Evolutionary conservation across 2,329 filamentous ascomycete genomes (phyloP).

Genomic region (Neoscytalidium dimidiatum): DNA sequence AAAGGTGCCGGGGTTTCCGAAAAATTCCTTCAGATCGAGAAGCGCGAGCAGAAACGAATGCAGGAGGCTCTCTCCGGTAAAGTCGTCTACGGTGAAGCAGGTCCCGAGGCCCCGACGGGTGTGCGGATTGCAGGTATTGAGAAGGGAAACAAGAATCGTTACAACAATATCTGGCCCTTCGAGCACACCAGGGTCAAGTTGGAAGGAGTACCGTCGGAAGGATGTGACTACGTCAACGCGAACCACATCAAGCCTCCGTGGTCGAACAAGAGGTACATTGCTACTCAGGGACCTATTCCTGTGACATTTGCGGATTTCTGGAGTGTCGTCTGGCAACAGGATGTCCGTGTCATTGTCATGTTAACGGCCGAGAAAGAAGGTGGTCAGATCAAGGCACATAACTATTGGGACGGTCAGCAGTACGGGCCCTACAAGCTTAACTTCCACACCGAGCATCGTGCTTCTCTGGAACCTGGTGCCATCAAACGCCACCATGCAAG

Average conservation of each 20-base stretch:
- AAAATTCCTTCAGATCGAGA: constrained; percentile 81
- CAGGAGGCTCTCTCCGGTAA: constrained; percentile 70
- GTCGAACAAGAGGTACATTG: constrained; percentile 92
- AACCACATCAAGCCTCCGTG: constrained; percentile 78
- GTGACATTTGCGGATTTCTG: constrained; percentile 96
- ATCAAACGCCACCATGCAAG: constrained; percentile 47
- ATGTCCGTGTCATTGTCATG: constrained; percentile 93
- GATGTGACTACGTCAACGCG: constrained; percentile 94
- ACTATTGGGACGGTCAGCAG: constrained; percentile 81
- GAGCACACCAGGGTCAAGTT: constrained; percentile 89
- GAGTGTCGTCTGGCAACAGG: constrained; percentile 96
- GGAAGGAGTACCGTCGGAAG: constrained; percentile 63
- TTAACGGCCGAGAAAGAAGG: constrained; percentile 92
- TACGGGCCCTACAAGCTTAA: constrained; percentile 79
- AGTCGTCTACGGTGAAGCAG: constrained; percentile 56
- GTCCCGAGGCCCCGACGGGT: constrained; percentile 41
- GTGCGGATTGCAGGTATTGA: constrained; percentile 89
- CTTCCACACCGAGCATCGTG: constrained; percentile 76
- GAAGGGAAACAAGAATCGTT: constrained; percentile 91
- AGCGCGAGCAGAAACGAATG: constrained; percentile 89
- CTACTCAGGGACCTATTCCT: constrained; percentile 89
- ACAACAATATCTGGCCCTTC: constrained; percentile 97
- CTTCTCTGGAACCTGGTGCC: constrained; percentile 67
- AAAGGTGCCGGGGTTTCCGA: constrained; percentile 80
- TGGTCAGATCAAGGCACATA: constrained; percentile 90